Conservation (phyloP, 305 asterid species). For the Striga hermonthica region DNA sequence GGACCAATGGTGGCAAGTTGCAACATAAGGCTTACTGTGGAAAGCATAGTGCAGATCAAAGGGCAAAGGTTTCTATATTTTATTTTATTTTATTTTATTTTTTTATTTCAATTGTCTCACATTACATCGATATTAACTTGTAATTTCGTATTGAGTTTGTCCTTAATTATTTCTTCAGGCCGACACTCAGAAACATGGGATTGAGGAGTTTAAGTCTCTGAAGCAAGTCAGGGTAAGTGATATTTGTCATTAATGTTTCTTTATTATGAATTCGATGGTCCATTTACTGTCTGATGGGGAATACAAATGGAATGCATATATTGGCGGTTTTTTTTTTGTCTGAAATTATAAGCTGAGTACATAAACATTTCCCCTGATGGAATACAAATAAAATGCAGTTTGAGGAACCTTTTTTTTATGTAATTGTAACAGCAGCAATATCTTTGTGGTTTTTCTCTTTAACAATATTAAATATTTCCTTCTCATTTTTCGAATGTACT, state of each 20-base stretch:
- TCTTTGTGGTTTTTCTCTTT: background rate
- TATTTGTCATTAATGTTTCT: slow-evolving; percentile 1
- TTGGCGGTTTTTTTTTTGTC: too few relatives aligned
- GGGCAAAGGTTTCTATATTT: slow-evolving; percentile 66
- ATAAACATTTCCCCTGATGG: too few relatives aligned
- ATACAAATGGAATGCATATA: too few relatives aligned
- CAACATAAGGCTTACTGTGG: slow-evolving; percentile 96
- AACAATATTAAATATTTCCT: background rate
- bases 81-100: too few relatives aligned
- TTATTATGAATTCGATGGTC: background rate
- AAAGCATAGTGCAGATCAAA: slow-evolving; percentile 87
- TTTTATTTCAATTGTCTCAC: slow-evolving; percentile 11
- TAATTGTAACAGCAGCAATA: background rate
- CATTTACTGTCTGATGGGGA: too few relatives aligned
- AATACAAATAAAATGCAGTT: too few relatives aligned
- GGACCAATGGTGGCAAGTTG: slow-evolving; percentile 76
- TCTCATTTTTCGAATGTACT: slow-evolving; percentile 10
- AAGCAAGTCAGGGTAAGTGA: slow-evolving; percentile 89
- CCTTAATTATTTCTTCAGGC: slow-evolving; percentile 47
- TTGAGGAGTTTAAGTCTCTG: slow-evolving; percentile 83
- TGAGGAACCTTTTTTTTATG: too few relatives aligned
- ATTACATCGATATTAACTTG: slow-evolving; percentile 17
- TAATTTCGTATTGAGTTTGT: slow-evolving; percentile 25
- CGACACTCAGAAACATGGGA: slow-evolving; percentile 66
- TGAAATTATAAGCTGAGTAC: too few relatives aligned